Base-by-base conservation (phyloP, 306 rosid genomes). In the Medicago ruthenica region DNA sequence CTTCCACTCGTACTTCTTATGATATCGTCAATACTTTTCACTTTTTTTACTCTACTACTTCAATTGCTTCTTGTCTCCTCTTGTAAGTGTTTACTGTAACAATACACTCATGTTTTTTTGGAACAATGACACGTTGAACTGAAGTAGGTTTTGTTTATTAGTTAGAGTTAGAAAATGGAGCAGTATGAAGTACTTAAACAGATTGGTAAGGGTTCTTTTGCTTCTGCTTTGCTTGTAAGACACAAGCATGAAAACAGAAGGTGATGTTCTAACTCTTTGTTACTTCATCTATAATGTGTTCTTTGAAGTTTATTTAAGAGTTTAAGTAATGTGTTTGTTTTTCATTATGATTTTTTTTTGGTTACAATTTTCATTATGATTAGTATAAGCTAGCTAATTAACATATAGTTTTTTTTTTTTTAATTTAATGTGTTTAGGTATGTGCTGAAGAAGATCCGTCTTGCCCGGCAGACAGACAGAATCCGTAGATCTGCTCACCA, bases 191-290 rank as follows among this genome's bases (percentile, higher is more conserved):
- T 91, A 83, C 67, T 94, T 1, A 88, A 94, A 83, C 98, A 90
- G 81, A 90, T 94, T 77, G 98, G 98, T 17, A 94, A 89, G 69
- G 98, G 98, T 51, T 91, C 98, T 9, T 94, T 94, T 53, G 98
- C 91, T 81, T 94, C 98, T 27, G 98, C 98, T 61, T 86, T 91
- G 27, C 98, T 94, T 71, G 97, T 92, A 36, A 88, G 87, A 83
- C 98, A 94, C 83, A 94, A 65, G 62, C 97, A 89, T 39, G 98
- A 94, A 84, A 90, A 84, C 67, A 94, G 85, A 85, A 94, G 74
- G 98, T 87, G 65, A 76, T 13, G 4, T 57, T 51, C 60, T 37
- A 17, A 70, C 55, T 77, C 82, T 50, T 22, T 16, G 4, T 9
- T 58, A 7, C 15, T n/a, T n/a, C n/a, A n/a, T n/a, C n/a, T 16